These are phyloP conservation scores for Epichloe hybrida DNA, from an alignment of 2,329 filamentous ascomycete species.

Conservation along the genomic window DNA sequence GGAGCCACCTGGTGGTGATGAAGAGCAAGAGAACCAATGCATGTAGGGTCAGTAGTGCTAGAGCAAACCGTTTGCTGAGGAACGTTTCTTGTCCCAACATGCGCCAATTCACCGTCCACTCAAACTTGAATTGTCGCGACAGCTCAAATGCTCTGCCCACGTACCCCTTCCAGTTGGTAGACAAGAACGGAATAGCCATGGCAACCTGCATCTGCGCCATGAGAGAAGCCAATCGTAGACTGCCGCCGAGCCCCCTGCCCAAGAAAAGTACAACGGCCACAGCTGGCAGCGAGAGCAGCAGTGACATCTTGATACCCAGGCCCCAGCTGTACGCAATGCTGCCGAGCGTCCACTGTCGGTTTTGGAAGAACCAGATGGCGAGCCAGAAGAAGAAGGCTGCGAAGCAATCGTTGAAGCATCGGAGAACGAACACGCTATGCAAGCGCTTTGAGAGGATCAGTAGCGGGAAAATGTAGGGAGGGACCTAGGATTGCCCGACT, in stretches of 20 bases:
- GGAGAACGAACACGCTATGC: slow-evolving; percentile 84
- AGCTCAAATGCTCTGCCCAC: slow-evolving; percentile 78
- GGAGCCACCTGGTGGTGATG: slow-evolving; percentile 55
- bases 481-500: slow-evolving; percentile 36
- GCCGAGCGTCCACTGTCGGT: slow-evolving; percentile 58
- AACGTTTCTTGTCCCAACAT: slow-evolving; percentile 81
- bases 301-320: slow-evolving; percentile 88
- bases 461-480: slow-evolving; percentile 76
- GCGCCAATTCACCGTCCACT: slow-evolving; percentile 98
- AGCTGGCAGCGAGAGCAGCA: slow-evolving; percentile 71
- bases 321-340: slow-evolving; percentile 63
- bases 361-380: slow-evolving; percentile 68
- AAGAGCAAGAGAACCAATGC: slow-evolving; percentile 53
- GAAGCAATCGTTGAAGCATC: slow-evolving; percentile 93
- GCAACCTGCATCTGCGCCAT: slow-evolving; percentile 68
- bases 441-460: slow-evolving; percentile 81
- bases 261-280: slow-evolving; percentile 66
- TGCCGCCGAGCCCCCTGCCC: slow-evolving; percentile 50
- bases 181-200: slow-evolving; percentile 54
- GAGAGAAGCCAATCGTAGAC: slow-evolving; percentile 54
- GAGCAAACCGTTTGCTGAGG: slow-evolving; percentile 53
- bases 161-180: slow-evolving; percentile 55
- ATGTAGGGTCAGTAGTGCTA: slow-evolving; percentile 53
- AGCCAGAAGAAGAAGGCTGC: slow-evolving; percentile 73
- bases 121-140: slow-evolving; percentile 81